Percentiles rank a stretch among this genome's conserved stretches.
Evolutionary conservation across 78 protist genomes (phyloP).

Genomic region (Dictyostelium capitatum): DNA sequence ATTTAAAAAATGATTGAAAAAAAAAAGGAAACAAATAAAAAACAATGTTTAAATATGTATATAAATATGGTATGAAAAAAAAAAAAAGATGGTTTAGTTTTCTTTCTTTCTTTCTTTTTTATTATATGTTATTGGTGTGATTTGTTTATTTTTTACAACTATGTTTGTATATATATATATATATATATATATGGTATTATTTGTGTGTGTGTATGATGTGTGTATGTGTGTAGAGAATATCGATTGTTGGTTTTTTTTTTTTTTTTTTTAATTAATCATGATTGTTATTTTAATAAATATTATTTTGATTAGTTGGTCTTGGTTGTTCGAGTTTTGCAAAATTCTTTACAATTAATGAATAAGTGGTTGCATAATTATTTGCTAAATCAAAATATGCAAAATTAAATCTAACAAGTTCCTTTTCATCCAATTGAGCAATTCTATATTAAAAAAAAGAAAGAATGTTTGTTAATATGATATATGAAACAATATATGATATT

Average conservation of each 20-base stretch:
- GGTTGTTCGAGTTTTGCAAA: constrained; percentile 66
- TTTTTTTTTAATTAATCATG: not conserved
- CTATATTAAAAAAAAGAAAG: not conserved
- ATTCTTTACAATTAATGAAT: constrained; percentile 53
- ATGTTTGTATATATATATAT: not conserved
- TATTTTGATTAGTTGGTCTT: constrained; percentile 24
- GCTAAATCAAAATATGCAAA: constrained; percentile 67
- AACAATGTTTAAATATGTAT: not conserved
- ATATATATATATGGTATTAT: too few relatives aligned
- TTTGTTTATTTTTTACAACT: not conserved
- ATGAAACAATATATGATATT: too few relatives aligned
- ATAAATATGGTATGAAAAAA: too few relatives aligned
- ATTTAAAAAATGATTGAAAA: not conserved
- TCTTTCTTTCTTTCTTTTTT: too few relatives aligned
- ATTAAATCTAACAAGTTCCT: constrained; percentile 35
- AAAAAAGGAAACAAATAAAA: not conserved
- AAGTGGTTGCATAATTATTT: constrained; percentile 49
- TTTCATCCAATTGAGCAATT: constrained; percentile 59
- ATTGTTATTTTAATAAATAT: not conserved
- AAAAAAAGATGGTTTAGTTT: too few relatives aligned
- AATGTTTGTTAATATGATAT: too few relatives aligned
- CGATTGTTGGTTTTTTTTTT: not conserved
- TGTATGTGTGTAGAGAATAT: too few relatives aligned
- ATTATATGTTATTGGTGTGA: too few relatives aligned
- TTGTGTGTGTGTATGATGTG: not conserved